Evolutionary conservation across 169 alveolate genomes (phyloP), one percentile per base, ranked within the genome.

Genomic region (Plasmodium coatneyi): DNA sequence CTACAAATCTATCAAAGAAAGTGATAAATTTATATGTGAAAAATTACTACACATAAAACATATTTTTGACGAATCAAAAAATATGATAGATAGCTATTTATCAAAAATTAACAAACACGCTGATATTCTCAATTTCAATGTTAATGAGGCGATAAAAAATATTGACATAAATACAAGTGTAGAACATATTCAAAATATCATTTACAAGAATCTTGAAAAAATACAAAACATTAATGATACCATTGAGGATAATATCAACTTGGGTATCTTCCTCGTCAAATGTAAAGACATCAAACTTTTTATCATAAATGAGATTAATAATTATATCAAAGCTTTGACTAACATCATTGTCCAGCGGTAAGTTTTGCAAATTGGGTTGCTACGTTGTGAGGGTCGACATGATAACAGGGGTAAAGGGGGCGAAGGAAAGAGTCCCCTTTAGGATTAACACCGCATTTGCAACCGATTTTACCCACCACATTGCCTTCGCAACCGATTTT

Each of bases 161-260:
- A 87, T 87, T 54, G 93, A 87, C 30, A 87, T 87, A 28, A 87
- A 87, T 56, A 87, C 93, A 54, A 87, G 93, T 56, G 93, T 87
- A 5, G 93, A 87, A 28, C 93, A 87, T 87, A 87, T 87, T 56
- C 93, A 87, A 60, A 87, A 87, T 60, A 87, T 87, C 12, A 87
- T 87, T 22, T 39, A 87, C 49, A 87, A 87, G 49, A 87, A 87
- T 79, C 14, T 79, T 60, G 93, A 87, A 14, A 87, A 87, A 70
- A 87, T 87, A 87, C 93, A 87, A 46, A 87, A 56, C 71, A 87
- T 87, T 19, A 87, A 87, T 87, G 89, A 87, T 2, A 87, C 93
- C 43, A 79, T 87, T 41, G 93, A 87, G 43, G 93, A 87, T 30
- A 87, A 78, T 25, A 87, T 78, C 28, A 78, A 87, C 81, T 87